These are phyloP conservation scores for Eutrema salsugineum DNA, from an alignment of 441 rosid species.

Conservation along the genomic window DNA sequence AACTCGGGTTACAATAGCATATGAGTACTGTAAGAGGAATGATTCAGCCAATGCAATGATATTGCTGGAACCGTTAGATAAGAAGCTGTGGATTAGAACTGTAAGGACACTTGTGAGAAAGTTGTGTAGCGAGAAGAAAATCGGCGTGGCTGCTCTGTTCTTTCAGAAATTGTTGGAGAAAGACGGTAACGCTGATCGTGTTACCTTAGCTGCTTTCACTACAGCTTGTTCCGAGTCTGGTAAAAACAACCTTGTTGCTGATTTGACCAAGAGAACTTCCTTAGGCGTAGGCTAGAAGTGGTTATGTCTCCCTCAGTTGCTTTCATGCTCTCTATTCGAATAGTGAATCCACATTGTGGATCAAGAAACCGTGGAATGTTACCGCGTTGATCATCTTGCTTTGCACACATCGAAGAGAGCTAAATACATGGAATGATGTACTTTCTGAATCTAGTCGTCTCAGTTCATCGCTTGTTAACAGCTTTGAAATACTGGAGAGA, in stretches of 20 bases:
- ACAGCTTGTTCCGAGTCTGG: conserved; percentile 78
- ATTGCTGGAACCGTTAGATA: conserved; percentile 67
- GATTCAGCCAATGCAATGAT: conserved; percentile 85
- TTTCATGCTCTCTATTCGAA: neutral
- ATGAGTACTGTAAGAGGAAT: conserved; percentile 71
- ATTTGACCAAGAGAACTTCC: conserved; percentile 56
- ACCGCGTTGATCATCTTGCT: neutral
- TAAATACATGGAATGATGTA: neutral
- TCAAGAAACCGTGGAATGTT: conserved; percentile 1
- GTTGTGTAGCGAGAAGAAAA: conserved; percentile 79
- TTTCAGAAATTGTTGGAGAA: conserved; percentile 62
- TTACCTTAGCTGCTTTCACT: conserved; percentile 67
- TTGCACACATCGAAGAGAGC: neutral
- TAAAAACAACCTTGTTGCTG: conserved; percentile 66
- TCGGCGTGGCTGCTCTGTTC: conserved; percentile 80
- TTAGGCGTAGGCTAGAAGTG: conserved; percentile 46
- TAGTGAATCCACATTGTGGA: neutral
- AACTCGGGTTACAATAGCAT: conserved; percentile 70
- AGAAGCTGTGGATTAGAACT: conserved; percentile 76
- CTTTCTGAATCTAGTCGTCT: neutral
- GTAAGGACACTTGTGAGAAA: conserved; percentile 75
- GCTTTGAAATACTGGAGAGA: neutral
- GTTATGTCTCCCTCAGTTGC: neutral
- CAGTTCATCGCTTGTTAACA: neutral
- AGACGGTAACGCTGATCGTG: conserved; percentile 55